A percentile compares a stretch with the other conserved stretches of the same genome.
These are phyloP conservation scores for Trichophyton mentagrophytes DNA, from an alignment of 2,329 filamentous ascomycete genomes.

Conservation along the genomic window DNA sequence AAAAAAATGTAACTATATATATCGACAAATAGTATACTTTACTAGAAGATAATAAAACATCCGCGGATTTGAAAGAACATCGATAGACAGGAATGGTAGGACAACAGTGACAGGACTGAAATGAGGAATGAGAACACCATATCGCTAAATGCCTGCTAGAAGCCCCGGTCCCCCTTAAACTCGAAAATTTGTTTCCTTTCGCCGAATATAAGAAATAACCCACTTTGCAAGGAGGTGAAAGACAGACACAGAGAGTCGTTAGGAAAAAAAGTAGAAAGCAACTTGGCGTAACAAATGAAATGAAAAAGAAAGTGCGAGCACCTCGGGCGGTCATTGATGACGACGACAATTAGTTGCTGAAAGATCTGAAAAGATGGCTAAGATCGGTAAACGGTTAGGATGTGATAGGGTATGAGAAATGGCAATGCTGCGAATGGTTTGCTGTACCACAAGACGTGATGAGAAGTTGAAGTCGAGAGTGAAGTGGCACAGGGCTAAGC, in stretches of 20 bases:
- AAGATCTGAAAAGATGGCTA: not conserved
- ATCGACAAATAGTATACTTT: not conserved
- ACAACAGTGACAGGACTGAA: not conserved
- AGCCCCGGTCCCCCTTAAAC: not conserved
- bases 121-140: slow-evolving; percentile 3
- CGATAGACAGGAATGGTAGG: not conserved
- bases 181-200: slow-evolving; percentile 2
- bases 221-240: slow-evolving; percentile 1
- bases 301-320: not conserved
- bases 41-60: not conserved
- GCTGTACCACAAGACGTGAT: not conserved
- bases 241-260: not conserved
- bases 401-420: not conserved
- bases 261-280: not conserved
- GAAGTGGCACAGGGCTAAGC: not conserved
- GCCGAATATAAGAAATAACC: slow-evolving; percentile 4
- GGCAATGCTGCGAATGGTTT: not conserved
- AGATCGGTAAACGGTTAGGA: not conserved
- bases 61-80: not conserved
- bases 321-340: not conserved
- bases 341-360: not conserved
- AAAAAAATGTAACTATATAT: not conserved
- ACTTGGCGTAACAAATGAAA: not conserved
- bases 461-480: no score
- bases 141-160: slow-evolving; percentile 3